Percentiles rank a stretch among this genome's conserved stretches.
phyloP scores from a whole-genome alignment of 2,329 filamentous ascomycete species.

The Apiospora arundinis region DNA sequence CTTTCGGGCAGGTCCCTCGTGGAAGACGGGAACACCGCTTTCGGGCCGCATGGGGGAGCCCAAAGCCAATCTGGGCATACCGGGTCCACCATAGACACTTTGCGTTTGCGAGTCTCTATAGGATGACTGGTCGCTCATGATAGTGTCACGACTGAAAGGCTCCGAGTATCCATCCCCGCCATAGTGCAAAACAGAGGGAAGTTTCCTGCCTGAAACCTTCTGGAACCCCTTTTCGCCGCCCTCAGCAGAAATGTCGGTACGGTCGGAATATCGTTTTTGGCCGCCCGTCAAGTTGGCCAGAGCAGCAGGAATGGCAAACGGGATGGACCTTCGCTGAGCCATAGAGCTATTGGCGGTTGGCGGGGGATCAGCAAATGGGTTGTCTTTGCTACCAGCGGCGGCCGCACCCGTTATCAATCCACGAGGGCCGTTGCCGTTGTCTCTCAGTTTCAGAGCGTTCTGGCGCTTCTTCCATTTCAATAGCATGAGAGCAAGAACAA shows the following conservation, averaged over 20 bases:
- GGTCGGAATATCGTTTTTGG: slow-evolving; percentile 44
- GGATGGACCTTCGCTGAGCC: slow-evolving; percentile 51
- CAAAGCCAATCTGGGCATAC: slow-evolving; percentile 53
- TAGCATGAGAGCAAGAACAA: slow-evolving; percentile 59
- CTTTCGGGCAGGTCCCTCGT: slow-evolving; percentile 70
- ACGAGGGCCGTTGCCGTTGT: slow-evolving; percentile 40
- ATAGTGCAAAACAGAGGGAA: slow-evolving; percentile 66
- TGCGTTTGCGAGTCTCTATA: slow-evolving; percentile 52
- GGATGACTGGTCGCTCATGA: slow-evolving; percentile 58
- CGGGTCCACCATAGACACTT: slow-evolving; percentile 45
- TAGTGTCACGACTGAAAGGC: slow-evolving; percentile 45
- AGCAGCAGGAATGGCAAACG: slow-evolving; percentile 55
- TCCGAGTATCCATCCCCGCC: slow-evolving; percentile 70
- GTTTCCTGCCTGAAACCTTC: slow-evolving; percentile 68
- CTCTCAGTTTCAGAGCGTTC: slow-evolving; percentile 48
- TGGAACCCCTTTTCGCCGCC: slow-evolving; percentile 65
- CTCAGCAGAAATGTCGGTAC: slow-evolving; percentile 41
- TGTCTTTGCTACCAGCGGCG: slow-evolving; percentile 31
- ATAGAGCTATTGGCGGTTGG: slow-evolving; percentile 44
- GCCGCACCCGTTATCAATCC: slow-evolving; percentile 39
- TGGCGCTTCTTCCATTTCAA: slow-evolving; percentile 62
- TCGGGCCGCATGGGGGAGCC: slow-evolving; percentile 65
- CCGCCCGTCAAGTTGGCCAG: slow-evolving; percentile 52
- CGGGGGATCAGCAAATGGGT: slow-evolving; percentile 22
- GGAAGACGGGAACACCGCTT: slow-evolving; percentile 65